phyloP scores from a whole-genome alignment of 2,329 filamentous ascomycete species.

The Dendrostoma leiphaemia region DNA sequence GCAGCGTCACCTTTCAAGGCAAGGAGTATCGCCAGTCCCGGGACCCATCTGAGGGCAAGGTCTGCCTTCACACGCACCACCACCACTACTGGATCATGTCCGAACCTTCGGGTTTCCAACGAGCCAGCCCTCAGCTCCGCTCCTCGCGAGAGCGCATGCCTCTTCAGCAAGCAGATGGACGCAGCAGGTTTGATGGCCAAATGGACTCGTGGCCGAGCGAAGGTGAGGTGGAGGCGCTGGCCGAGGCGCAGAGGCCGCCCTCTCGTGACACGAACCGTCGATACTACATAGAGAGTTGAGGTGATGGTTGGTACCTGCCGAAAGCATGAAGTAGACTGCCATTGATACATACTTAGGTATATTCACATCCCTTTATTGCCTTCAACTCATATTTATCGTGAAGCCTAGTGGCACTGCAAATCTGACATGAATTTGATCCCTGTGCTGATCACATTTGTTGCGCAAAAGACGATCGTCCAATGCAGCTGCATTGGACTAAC shows the following conservation, averaged over 20 bases:
- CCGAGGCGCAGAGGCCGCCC: conserved; percentile 23
- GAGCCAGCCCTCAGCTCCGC: conserved; percentile 2
- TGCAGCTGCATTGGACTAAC: too few species aligned
- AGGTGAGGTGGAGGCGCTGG: conserved; percentile 27
- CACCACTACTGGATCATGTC: conserved; percentile 55
- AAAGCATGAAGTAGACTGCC: too few species aligned
- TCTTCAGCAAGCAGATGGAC: conserved; percentile 2
- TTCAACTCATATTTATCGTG: too few species aligned
- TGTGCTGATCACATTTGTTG: too few species aligned
- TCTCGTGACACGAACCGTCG: conserved; percentile 23
- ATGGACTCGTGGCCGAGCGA: conserved; percentile 10
- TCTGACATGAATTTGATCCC: too few species aligned
- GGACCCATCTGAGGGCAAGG: background rate
- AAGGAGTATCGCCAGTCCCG: background rate
- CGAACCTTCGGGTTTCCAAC: background rate
- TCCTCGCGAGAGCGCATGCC: conserved; percentile 10
- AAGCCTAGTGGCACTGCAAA: too few species aligned
- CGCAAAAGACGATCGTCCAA: too few species aligned
- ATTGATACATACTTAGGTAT: too few species aligned
- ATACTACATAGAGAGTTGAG: conserved; percentile 22
- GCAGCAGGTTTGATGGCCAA: background rate
- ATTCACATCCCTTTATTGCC: too few species aligned
- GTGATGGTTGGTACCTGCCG: background rate
- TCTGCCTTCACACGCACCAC: conserved; percentile 59
- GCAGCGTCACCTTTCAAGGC: background rate